These are phyloP conservation scores for Pachyrhizus erosus DNA, from an alignment of 306 rosid species.

Conservation along the genomic window DNA sequence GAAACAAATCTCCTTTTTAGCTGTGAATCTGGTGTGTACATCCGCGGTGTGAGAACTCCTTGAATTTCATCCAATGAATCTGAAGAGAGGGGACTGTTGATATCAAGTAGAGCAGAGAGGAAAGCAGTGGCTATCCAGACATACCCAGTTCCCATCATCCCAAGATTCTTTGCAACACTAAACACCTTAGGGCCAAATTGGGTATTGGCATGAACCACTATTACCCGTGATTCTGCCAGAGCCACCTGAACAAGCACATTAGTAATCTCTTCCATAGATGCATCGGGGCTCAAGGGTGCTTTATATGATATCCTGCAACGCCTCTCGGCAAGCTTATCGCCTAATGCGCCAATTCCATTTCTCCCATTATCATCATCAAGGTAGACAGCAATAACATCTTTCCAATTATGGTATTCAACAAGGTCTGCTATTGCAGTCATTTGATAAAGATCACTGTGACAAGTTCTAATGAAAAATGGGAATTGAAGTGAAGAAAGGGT, in stretches of 20 bases:
- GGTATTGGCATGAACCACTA: conserved; percentile 68
- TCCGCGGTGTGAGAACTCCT: conserved; percentile 79
- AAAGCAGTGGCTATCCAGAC: conserved; percentile 91
- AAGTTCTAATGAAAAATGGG: conserved; percentile 83
- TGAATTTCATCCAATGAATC: conserved; percentile 61
- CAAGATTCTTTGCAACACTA: conserved; percentile 68
- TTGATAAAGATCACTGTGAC: conserved; percentile 74
- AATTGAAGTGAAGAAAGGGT: conserved; percentile 89
- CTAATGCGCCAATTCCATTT: conserved; percentile 78
- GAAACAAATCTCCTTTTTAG: conserved; percentile 69
- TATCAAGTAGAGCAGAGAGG: conserved; percentile 71
- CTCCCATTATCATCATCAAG: conserved; percentile 91
- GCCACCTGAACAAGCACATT: conserved; percentile 80
- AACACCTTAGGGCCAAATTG: conserved; percentile 58
- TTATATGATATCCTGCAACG: conserved; percentile 85
- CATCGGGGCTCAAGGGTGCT: conserved; percentile 66
- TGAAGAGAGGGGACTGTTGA: conserved; percentile 52
- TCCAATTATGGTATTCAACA: conserved; percentile 75
- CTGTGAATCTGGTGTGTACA: conserved; percentile 73
- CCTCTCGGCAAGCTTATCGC: conserved; percentile 77
- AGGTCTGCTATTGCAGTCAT: conserved; percentile 92
- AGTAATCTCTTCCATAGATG: conserved; percentile 63
- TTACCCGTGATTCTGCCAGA: conserved; percentile 77
- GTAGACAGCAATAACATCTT: conserved; percentile 84
- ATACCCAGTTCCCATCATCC: conserved; percentile 86